These are phyloP conservation scores for Austroboletus olivaceoglutinosus DNA, from an alignment of 1,284 basidiomycete species.

Conservation along the genomic window DNA sequence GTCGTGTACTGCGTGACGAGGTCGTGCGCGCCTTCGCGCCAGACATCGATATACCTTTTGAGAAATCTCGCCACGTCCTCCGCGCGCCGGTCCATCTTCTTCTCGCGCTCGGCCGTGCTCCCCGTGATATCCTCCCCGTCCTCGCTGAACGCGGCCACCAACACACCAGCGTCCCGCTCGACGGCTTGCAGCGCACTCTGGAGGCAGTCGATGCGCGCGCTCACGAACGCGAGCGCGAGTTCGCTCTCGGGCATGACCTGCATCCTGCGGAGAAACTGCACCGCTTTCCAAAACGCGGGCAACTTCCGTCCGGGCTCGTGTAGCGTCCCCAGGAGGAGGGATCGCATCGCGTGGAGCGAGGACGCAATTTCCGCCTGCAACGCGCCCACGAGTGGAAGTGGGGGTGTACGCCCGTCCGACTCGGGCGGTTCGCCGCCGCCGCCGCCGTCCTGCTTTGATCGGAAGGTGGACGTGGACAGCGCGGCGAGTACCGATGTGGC, in stretches of 20 bases:
- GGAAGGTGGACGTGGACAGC: conserved; percentile 10
- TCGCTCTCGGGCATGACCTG: conserved; percentile 59
- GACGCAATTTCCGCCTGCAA: conserved; percentile 75
- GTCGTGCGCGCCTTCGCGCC: conserved; percentile 91
- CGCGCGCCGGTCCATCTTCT: conserved; percentile 47
- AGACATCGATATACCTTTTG: conserved; percentile 85
- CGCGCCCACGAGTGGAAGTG: conserved; percentile 49
- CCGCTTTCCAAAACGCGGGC: conserved; percentile 84
- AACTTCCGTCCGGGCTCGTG: conserved; percentile 82
- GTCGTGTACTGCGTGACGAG: conserved; percentile 86
- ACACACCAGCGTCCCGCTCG: conserved; percentile 40
- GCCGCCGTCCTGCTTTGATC: conserved; percentile 6
- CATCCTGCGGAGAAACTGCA: conserved; percentile 83
- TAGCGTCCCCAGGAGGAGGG: conserved; percentile 75
- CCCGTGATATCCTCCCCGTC: conserved; percentile 12
- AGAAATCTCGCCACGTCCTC: conserved; percentile 77
- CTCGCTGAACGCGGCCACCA: conserved; percentile 9
- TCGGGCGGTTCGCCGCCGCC: conserved; percentile 12
- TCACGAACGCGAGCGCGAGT: conserved; percentile 66
- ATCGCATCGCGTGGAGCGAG: conserved; percentile 71
- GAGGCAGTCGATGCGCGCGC: conserved; percentile 58
- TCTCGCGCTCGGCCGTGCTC: conserved; percentile 32
- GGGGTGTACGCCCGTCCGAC: conserved; percentile 25
- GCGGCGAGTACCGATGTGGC: conserved; percentile 32
- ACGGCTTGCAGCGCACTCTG: conserved; percentile 43